Percentiles rank a stretch among this genome's conserved stretches.
phyloP scores from a whole-genome alignment of 2,329 filamentous ascomycete species.

The Chrysoporthe puriensis region DNA sequence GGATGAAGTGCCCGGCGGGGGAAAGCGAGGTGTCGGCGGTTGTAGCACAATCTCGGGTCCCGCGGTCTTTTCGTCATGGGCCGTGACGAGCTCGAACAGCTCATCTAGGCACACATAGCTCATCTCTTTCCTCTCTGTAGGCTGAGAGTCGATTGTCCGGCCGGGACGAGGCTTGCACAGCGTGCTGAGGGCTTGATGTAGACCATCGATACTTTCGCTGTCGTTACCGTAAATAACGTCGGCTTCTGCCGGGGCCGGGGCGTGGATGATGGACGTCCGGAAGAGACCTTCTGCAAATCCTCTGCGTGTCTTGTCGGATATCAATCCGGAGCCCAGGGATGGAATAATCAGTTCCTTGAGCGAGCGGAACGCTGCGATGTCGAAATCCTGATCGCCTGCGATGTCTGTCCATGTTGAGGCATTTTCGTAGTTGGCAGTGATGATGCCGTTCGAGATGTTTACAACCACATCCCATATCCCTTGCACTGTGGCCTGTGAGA shows the following conservation, averaged over 20 bases:
- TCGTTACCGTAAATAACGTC: conserved; percentile 57
- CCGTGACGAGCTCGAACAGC: conserved; percentile 69
- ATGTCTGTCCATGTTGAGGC: conserved; percentile 54
- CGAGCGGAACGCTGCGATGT: conserved; percentile 73
- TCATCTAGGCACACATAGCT: conserved; percentile 81
- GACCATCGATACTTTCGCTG: conserved; percentile 49
- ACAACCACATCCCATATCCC: conserved; percentile 74
- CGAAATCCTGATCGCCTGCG: conserved; percentile 75
- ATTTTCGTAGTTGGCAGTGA: conserved; percentile 63
- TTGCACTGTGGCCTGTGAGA: conserved; percentile 51
- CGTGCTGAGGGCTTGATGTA: conserved; percentile 47
- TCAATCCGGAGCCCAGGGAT: conserved; percentile 65
- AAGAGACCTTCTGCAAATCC: conserved; percentile 79
- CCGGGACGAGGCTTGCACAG: conserved; percentile 71
- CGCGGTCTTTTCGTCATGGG: conserved; percentile 45
- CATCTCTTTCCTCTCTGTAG: conserved; percentile 71
- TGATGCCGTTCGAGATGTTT: conserved; percentile 68
- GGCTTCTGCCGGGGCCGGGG: conserved; percentile 58
- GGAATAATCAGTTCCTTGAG: conserved; percentile 76
- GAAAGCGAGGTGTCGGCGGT: conserved; percentile 49
- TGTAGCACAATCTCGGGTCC: conserved; percentile 45
- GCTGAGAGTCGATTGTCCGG: conserved; percentile 69
- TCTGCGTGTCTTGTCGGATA: conserved; percentile 69
- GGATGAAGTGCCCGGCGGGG: conserved; percentile 34
- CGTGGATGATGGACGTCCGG: conserved; percentile 78